Evolutionary conservation across 441 rosid genomes (phyloP).

Genomic region (Pelargonium fulgidum): DNA sequence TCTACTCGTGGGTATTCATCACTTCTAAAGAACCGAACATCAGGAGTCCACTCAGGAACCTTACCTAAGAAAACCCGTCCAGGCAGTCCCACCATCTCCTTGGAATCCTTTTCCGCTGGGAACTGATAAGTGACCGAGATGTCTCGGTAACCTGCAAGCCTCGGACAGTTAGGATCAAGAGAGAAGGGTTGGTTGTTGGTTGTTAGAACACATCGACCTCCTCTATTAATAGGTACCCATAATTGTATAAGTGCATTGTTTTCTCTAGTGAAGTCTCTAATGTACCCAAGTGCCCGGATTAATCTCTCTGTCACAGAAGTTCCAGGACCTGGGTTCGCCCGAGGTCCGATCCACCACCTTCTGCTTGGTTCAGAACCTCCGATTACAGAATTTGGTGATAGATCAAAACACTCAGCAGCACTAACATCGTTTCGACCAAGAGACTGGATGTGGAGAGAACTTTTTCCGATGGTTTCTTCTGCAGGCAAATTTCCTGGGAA

Average conservation of each 20-base stretch:
- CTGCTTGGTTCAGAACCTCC: conserved; percentile 41
- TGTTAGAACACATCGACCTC: conserved; percentile 53
- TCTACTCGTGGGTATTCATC: conserved; percentile 68
- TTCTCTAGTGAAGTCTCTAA: conserved; percentile 49
- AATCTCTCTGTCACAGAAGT: conserved; percentile 62
- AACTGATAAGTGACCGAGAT: conserved; percentile 69
- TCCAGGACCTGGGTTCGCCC: conserved; percentile 31
- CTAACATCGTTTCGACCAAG: conserved; percentile 17
- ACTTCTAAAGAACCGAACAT: conserved; percentile 78
- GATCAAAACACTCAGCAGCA: conserved; percentile 5
- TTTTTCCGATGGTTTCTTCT: conserved; percentile 21
- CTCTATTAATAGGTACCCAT: conserved; percentile 81
- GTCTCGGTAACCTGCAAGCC: conserved; percentile 64
- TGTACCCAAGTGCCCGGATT: conserved; percentile 50
- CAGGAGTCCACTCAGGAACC: conserved; percentile 95
- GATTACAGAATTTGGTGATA: conserved; percentile 17
- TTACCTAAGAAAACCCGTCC: conserved; percentile 77
- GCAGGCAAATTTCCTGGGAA: conserved; percentile 19
- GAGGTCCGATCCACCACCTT: conserved; percentile 78
- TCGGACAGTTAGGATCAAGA: conserved; percentile 45
- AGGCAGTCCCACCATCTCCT: conserved; percentile 62
- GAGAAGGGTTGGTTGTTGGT: conserved; percentile 65
- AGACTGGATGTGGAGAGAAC: conserved; percentile 20
- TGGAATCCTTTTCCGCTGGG: conserved; percentile 61
- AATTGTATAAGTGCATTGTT: conserved; percentile 72